Evolutionary conservation across 208 protist genomes (phyloP).

Genomic region (Trypanosoma mega): DNA sequence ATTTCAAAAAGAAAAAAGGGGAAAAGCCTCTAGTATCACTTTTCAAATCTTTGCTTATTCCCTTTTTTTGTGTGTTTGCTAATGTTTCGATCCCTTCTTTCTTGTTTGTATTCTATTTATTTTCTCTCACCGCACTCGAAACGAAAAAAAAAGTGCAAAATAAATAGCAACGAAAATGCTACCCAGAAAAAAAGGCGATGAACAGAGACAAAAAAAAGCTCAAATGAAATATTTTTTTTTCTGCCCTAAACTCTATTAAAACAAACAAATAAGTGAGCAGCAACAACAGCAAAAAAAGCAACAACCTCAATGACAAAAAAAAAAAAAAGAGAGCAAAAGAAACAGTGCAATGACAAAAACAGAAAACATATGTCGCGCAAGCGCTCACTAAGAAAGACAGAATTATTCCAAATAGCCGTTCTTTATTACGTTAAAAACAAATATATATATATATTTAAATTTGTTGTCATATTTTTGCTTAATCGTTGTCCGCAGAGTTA

Average conservation of each 20-base stretch:
- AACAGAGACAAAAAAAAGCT: neutral
- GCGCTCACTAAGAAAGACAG: too few species aligned
- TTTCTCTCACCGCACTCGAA: neutral
- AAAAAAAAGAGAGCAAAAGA: neutral
- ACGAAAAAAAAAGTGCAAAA: neutral
- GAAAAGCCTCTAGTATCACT: too few species aligned
- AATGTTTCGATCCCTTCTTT: constrained; percentile 2
- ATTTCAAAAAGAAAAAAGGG: too few species aligned
- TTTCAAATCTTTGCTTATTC: too few species aligned
- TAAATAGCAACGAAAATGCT: constrained; percentile 7
- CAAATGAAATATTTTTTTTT: too few species aligned
- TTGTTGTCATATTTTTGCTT: neutral
- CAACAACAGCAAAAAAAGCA: constrained; percentile 5
- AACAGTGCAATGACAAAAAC: neutral
- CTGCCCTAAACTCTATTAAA: too few species aligned
- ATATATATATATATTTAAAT: neutral
- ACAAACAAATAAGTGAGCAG: neutral
- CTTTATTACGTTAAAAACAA: too few species aligned
- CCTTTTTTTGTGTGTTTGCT: neutral
- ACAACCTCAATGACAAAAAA: neutral
- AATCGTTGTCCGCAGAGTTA: neutral
- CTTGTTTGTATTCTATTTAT: constrained; percentile 17
- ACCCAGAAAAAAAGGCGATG: neutral
- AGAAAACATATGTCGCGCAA: neutral
- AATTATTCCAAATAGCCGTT: too few species aligned